phyloP scores from a whole-genome alignment of 2,329 filamentous ascomycete species.

The Colletotrichum neosansevieriae region DNA sequence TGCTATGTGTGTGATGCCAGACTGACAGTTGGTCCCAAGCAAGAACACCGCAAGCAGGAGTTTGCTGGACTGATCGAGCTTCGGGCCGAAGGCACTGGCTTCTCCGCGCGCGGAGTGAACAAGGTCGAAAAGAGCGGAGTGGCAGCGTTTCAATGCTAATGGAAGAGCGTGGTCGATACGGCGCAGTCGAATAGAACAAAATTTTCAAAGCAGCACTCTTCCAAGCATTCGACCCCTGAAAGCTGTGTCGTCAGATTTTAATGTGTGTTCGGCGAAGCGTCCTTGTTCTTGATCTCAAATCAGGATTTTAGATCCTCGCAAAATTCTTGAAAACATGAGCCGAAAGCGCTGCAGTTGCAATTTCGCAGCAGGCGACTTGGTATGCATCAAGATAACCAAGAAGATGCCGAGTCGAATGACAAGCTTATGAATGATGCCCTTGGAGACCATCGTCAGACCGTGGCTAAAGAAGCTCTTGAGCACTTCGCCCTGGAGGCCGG shows the following conservation, averaged over 20 bases:
- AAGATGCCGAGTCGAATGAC: slow-evolving; percentile 80
- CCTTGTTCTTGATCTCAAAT: neutral
- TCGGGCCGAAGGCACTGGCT: slow-evolving; percentile 89
- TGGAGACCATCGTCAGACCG: slow-evolving; percentile 88
- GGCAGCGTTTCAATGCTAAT: slow-evolving; percentile 80
- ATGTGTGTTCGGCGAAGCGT: too few relatives aligned
- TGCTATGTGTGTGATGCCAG: slow-evolving; percentile 92
- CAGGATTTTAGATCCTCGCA: neutral
- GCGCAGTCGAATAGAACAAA: too few relatives aligned
- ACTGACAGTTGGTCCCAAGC: slow-evolving; percentile 67
- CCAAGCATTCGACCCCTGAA: too few relatives aligned
- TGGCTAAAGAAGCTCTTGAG: slow-evolving; percentile 88
- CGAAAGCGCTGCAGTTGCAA: slow-evolving; percentile 43
- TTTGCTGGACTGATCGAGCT: slow-evolving; percentile 83
- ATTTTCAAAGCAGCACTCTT: too few relatives aligned
- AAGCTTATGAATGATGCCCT: slow-evolving; percentile 79
- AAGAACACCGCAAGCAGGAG: slow-evolving; percentile 60
- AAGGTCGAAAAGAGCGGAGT: slow-evolving; percentile 83
- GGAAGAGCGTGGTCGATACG: too few relatives aligned
- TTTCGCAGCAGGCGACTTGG: slow-evolving; percentile 8
- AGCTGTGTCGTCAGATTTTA: too few relatives aligned
- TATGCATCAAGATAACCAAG: slow-evolving; percentile 34
- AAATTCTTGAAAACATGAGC: slow-evolving; percentile 9
- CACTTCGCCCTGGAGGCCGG: slow-evolving; percentile 81
- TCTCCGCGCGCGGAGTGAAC: slow-evolving; percentile 87